phyloP scores from a whole-genome alignment of 2,329 filamentous ascomycete species.

The Didymella glomerata region DNA sequence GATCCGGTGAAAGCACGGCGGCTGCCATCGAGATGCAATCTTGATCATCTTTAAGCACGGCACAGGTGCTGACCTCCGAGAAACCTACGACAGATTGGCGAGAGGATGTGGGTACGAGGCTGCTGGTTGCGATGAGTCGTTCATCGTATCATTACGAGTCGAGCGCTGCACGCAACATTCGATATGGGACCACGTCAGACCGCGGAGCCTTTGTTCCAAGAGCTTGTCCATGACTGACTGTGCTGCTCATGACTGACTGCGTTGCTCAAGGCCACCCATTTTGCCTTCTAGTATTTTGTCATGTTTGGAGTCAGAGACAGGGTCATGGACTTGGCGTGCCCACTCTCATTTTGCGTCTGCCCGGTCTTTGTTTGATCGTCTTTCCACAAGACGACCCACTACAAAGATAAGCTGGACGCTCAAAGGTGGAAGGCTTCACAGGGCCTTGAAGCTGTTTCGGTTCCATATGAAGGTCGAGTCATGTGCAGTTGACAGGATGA shows the following conservation, averaged over 20 bases:
- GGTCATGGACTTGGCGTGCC: background rate
- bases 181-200: background rate
- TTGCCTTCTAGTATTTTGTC: background rate
- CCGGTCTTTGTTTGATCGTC: no score
- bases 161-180: background rate
- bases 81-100: slow-evolving; percentile 2
- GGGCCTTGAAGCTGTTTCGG: no score
- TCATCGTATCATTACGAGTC: background rate
- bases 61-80: background rate
- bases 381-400: no score
- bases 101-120: background rate
- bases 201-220: background rate
- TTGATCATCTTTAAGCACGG: background rate
- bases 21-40: background rate
- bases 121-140: background rate
- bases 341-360: background rate
- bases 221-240: background rate
- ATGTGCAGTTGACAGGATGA: no score
- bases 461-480: no score
- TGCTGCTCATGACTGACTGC: background rate
- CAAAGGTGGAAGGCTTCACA: no score
- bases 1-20: background rate
- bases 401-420: no score
- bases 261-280: background rate
- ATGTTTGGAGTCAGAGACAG: background rate